These are phyloP conservation scores for Leccinum incarnatum DNA, from an alignment of 768 basidiomycete genomes.

Conservation along the genomic window DNA sequence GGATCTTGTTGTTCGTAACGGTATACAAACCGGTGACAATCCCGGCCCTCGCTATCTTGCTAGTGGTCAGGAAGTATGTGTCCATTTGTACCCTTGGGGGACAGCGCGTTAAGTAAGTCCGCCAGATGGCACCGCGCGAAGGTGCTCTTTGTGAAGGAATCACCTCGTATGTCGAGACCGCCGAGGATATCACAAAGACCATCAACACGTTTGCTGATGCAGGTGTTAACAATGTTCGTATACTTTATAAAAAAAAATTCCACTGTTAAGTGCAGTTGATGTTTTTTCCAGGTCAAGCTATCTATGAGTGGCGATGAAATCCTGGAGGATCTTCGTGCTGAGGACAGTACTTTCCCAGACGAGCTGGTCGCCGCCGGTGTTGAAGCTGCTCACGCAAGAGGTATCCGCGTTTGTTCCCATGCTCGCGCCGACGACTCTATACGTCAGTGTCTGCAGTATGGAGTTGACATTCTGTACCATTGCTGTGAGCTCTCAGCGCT, in stretches of 20 bases:
- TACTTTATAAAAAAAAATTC: no score
- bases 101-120: constrained; percentile 1
- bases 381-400: constrained; percentile 34
- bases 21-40: constrained; percentile 34
- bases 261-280: no score
- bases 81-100: background rate
- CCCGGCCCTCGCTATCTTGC: constrained; percentile 37
- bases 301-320: constrained; percentile 39
- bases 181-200: constrained; percentile 28
- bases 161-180: constrained; percentile 31
- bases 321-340: constrained; percentile 33
- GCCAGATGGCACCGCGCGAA: constrained; percentile 30
- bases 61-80: constrained; percentile 33
- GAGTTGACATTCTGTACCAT: constrained; percentile 33
- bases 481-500: constrained; percentile 16
- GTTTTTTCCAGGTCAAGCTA: constrained; percentile 29
- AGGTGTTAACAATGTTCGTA: constrained; percentile 22
- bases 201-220: constrained; percentile 26
- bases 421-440: constrained; percentile 35
- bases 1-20: constrained; percentile 34
- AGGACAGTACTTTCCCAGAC: constrained; percentile 35
- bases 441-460: constrained; percentile 36
- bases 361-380: constrained; percentile 34
- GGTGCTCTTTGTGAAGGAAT: constrained; percentile 33
- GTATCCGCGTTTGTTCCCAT: constrained; percentile 38